Conservation (phyloP, 768 basidiomycete species). For the Suillus cothurnatus region DNA sequence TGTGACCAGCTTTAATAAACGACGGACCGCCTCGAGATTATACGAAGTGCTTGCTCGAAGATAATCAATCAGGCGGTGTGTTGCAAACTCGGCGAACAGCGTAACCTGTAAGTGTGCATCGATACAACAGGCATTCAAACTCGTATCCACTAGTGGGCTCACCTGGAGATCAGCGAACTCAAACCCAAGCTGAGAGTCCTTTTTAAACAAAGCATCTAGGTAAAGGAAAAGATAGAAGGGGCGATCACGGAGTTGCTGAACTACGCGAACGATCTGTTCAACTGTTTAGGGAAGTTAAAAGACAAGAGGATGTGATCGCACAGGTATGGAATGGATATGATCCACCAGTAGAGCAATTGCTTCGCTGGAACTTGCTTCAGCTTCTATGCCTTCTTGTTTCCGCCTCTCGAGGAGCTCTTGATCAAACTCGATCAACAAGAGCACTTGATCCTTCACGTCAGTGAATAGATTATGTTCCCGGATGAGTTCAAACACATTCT, state of each 20-base stretch:
- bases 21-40: conserved; percentile 74
- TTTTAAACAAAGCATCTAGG: conserved; percentile 85
- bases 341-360: conserved; percentile 89
- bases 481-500: conserved; percentile 94
- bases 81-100: conserved; percentile 89
- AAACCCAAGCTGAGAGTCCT: conserved; percentile 78
- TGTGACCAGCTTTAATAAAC: background rate
- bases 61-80: conserved; percentile 82
- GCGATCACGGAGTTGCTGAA: conserved; percentile 77
- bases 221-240: conserved; percentile 91
- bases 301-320: conserved; percentile 37
- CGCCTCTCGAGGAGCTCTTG: conserved; percentile 76
- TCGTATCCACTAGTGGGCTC: conserved; percentile 12
- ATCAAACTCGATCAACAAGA: conserved; percentile 93
- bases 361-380: conserved; percentile 55
- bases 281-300: conserved; percentile 1
- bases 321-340: conserved; percentile 95
- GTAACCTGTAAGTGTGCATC: conserved; percentile 55
- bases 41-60: conserved; percentile 90
- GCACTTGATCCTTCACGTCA: conserved; percentile 90
- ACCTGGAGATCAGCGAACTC: conserved; percentile 88
- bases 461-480: conserved; percentile 92
- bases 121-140: background rate
- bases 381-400: conserved; percentile 42
- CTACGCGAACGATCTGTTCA: conserved; percentile 78